These are phyloP conservation scores for Adansonia grandidieri DNA, from an alignment of 441 rosid genomes.

Conservation along the genomic window DNA sequence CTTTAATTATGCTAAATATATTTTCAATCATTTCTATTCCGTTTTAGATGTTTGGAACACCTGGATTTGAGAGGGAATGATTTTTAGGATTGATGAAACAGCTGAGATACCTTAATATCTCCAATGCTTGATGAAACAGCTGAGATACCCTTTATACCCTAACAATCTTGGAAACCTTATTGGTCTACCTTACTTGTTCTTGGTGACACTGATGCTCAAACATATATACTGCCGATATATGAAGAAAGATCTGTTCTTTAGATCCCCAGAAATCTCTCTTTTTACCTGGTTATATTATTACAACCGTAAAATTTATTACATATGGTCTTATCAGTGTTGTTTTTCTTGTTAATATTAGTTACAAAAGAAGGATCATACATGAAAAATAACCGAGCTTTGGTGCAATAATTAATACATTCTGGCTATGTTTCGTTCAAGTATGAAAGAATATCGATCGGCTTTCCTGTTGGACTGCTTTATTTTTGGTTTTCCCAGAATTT, in stretches of 20 bases:
- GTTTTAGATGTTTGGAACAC: neutral
- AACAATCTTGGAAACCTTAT: too few species aligned
- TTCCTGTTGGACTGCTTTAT: neutral
- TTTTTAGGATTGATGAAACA: too few species aligned
- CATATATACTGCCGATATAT: neutral
- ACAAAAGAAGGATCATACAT: neutral
- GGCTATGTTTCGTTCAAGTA: neutral
- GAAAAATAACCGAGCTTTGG: neutral
- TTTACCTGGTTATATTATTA: neutral
- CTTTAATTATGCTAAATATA: neutral
- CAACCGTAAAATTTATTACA: neutral
- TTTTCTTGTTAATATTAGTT: neutral
- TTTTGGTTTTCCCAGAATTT: slow-evolving; percentile 52
- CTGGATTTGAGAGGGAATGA: neutral
- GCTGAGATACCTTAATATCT: too few species aligned
- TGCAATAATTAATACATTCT: neutral
- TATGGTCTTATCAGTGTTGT: neutral
- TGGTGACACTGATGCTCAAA: neutral
- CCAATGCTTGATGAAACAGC: too few species aligned
- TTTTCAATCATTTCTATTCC: neutral
- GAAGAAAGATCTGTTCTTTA: neutral
- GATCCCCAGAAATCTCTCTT: neutral
- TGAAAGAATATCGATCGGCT: neutral
- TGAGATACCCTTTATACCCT: too few species aligned
- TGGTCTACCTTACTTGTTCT: neutral